These are phyloP conservation scores for Verbena officinalis DNA, from an alignment of 257 asterid genomes.

Conservation along the genomic window DNA sequence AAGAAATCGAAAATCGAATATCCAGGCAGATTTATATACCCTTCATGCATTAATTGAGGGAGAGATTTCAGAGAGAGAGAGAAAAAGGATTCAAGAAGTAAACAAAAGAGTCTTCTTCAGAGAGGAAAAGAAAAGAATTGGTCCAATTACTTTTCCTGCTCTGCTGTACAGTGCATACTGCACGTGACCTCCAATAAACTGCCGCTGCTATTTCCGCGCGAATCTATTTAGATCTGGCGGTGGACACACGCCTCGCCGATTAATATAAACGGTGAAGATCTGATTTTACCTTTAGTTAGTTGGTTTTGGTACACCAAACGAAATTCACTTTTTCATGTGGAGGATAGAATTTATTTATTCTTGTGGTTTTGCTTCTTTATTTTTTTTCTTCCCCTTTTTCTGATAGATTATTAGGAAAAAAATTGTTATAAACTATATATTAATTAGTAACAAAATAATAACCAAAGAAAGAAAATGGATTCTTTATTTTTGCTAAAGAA, in stretches of 20 bases:
- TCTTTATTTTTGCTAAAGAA: too few relatives aligned
- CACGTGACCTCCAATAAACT: slow-evolving; percentile 42
- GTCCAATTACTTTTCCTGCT: slow-evolving; percentile 33
- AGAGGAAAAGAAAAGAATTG: slow-evolving; percentile 23
- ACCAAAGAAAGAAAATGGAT: too few relatives aligned
- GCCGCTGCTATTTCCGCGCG: slow-evolving; percentile 40
- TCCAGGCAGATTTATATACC: slow-evolving; percentile 10
- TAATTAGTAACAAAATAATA: too few relatives aligned
- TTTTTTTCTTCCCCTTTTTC: not conserved
- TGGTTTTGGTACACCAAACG: slow-evolving; percentile 30
- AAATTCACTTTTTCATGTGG: slow-evolving; percentile 15
- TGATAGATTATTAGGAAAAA: too few relatives aligned
- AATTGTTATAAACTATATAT: too few relatives aligned
- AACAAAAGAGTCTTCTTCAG: slow-evolving; percentile 19
- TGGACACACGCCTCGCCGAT: slow-evolving; percentile 20
- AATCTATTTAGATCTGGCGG: slow-evolving; percentile 40
- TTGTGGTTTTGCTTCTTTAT: not conserved
- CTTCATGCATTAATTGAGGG: slow-evolving; percentile 29
- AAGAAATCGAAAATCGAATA: not conserved
- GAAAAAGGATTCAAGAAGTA: not conserved
- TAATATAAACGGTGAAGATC: slow-evolving; percentile 36
- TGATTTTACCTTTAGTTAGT: slow-evolving; percentile 22
- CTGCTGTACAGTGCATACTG: slow-evolving; percentile 31
- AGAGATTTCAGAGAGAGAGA: slow-evolving; percentile 31
- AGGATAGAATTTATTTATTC: slow-evolving; percentile 18